Evolutionary conservation across 2,329 filamentous ascomycete genomes (phyloP).

Genomic region (Capronia epimyces): DNA sequence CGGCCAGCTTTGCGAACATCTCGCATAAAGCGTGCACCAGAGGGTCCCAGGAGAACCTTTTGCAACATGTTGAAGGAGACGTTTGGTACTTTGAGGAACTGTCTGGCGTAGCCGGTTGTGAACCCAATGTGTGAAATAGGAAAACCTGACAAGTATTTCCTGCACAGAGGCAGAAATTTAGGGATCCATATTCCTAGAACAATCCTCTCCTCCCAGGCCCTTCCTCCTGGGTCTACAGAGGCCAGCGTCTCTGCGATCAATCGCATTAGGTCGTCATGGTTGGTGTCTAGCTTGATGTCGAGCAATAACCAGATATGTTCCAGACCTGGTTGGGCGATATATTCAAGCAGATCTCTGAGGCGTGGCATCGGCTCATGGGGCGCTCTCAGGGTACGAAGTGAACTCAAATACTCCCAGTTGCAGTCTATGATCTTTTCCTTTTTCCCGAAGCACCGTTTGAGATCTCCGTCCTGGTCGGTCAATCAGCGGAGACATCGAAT

Average conservation of each 20-base stretch:
- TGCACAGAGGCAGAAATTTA: slow-evolving; percentile 62
- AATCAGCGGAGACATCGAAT: not conserved
- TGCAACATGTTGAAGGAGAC: slow-evolving; percentile 75
- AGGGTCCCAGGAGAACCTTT: slow-evolving; percentile 60
- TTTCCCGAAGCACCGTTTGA: slow-evolving; percentile 78
- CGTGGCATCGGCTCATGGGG: slow-evolving; percentile 69
- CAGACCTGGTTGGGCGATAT: slow-evolving; percentile 58
- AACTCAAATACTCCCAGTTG: slow-evolving; percentile 67
- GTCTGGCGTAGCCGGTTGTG: slow-evolving; percentile 55
- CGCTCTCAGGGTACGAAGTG: slow-evolving; percentile 59
- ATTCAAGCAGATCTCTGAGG: slow-evolving; percentile 67
- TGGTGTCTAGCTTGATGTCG: slow-evolving; percentile 65
- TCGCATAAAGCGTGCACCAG: slow-evolving; percentile 61
- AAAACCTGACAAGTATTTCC: slow-evolving; percentile 45
- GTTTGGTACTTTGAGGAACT: slow-evolving; percentile 63
- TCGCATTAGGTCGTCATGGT: slow-evolving; percentile 62
- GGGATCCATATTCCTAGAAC: slow-evolving; percentile 78
- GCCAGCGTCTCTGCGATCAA: slow-evolving; percentile 61
- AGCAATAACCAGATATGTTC: slow-evolving; percentile 74
- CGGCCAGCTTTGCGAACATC: slow-evolving; percentile 53
- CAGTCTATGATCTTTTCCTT: slow-evolving; percentile 67
- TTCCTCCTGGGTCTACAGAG: slow-evolving; percentile 43
- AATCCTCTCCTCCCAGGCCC: slow-evolving; percentile 67
- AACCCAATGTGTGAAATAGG: slow-evolving; percentile 41
- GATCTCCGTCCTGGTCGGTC: slow-evolving; percentile 60